A percentile compares a stretch with the other conserved stretches of the same genome.
Conservation (phyloP, 2,329 filamentous ascomycete species). For the Trichoderma harzianum region DNA sequence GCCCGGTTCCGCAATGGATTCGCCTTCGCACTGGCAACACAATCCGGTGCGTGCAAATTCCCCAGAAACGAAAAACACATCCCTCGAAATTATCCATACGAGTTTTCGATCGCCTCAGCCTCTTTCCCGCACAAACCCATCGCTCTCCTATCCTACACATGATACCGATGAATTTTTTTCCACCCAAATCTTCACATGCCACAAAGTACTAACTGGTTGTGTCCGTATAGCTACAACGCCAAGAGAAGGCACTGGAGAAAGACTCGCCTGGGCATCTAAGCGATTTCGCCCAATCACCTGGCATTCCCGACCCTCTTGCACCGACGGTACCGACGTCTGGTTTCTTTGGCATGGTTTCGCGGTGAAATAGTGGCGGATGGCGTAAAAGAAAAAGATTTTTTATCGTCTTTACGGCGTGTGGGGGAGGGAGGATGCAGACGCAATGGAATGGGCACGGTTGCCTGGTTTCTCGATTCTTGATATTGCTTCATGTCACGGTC, state of each 20-base stretch:
- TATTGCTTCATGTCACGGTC: slow-evolving; percentile 45
- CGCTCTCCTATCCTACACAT: background rate
- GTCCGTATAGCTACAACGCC: slow-evolving; percentile 88
- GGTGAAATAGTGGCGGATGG: slow-evolving; percentile 24
- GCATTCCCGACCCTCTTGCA: slow-evolving; percentile 23
- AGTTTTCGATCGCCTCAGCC: background rate
- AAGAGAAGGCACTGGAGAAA: slow-evolving; percentile 99
- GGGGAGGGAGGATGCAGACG: slow-evolving; percentile 25
- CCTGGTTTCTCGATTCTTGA: slow-evolving; percentile 39
- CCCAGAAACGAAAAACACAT: background rate
- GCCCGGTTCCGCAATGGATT: slow-evolving; percentile 99
- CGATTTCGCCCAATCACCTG: slow-evolving; percentile 36
- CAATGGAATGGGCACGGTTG: slow-evolving; percentile 32
- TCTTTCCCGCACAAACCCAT: background rate
- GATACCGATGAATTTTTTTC: background rate
- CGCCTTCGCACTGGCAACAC: slow-evolving; percentile 97
- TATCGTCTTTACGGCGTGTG: slow-evolving; percentile 26
- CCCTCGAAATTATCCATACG: background rate
- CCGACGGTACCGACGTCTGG: slow-evolving; percentile 21
- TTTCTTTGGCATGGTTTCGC: slow-evolving; percentile 29
- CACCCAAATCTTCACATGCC: background rate
- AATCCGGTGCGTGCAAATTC: slow-evolving; percentile 77
- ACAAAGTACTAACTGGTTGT: background rate
- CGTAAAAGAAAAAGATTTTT: slow-evolving; percentile 19
- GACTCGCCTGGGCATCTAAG: slow-evolving; percentile 98